These are phyloP conservation scores for Sphaceloma murrayae DNA, from an alignment of 2,329 filamentous ascomycete species.

Conservation along the genomic window DNA sequence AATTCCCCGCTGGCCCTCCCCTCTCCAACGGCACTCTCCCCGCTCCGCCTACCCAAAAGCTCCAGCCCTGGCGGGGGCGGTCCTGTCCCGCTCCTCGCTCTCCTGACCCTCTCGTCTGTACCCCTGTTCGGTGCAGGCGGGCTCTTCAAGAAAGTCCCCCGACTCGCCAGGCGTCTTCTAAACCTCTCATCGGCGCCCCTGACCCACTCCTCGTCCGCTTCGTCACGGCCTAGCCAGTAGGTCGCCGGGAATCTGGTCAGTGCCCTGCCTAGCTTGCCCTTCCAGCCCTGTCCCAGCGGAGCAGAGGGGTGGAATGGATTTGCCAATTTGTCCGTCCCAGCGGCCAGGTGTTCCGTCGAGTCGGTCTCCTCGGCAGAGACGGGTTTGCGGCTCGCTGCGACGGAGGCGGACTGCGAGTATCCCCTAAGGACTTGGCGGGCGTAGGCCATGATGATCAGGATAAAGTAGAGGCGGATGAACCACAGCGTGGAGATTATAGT, in stretches of 20 bases:
- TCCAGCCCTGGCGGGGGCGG: slow-evolving; percentile 34
- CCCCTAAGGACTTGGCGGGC: slow-evolving; percentile 62
- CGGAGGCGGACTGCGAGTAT: slow-evolving; percentile 4
- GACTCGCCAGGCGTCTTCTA: slow-evolving; percentile 32
- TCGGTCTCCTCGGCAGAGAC: slow-evolving; percentile 36
- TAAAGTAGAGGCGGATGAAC: slow-evolving; percentile 70
- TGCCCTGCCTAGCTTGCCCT: slow-evolving; percentile 64
- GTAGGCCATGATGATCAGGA: slow-evolving; percentile 72
- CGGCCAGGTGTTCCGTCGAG: slow-evolving; percentile 26
- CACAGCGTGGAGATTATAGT: slow-evolving; percentile 65
- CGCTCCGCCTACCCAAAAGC: slow-evolving; percentile 1
- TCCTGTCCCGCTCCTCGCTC: slow-evolving; percentile 53
- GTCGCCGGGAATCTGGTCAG: slow-evolving; percentile 65
- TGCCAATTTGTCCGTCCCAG: slow-evolving; percentile 35
- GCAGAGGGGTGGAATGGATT: slow-evolving; percentile 61
- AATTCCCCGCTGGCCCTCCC: slow-evolving; percentile 3
- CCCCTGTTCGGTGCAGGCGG: slow-evolving; percentile 24
- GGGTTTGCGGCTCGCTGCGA: slow-evolving; percentile 43
- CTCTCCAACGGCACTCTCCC: not conserved
- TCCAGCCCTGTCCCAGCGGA: slow-evolving; percentile 70
- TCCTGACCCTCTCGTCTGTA: slow-evolving; percentile 48
- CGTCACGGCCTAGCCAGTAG: slow-evolving; percentile 69
- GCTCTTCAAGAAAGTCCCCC: slow-evolving; percentile 26
- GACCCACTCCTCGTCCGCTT: slow-evolving; percentile 57
- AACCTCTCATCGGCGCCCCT: slow-evolving; percentile 53